These are phyloP conservation scores for Craterostigma plantagineum DNA, from an alignment of 257 asterid genomes.

Conservation along the genomic window DNA sequence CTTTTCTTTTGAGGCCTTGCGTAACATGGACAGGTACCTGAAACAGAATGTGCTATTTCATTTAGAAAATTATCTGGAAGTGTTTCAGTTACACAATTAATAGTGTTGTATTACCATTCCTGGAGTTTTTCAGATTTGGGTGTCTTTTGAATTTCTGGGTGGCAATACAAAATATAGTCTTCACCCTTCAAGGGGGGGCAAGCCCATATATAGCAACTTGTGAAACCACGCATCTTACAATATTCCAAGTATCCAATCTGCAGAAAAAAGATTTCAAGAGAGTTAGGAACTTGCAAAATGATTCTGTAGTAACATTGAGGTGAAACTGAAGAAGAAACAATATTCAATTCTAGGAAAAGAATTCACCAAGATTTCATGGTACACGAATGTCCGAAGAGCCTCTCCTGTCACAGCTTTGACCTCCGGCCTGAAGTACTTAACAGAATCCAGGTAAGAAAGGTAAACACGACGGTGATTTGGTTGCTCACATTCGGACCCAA, in stretches of 20 bases:
- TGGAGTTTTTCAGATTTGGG: constrained; percentile 96
- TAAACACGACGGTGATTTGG: constrained; percentile 96
- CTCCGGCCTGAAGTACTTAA: constrained; percentile 98
- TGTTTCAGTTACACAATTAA: not conserved
- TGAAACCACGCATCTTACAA: constrained; percentile 87
- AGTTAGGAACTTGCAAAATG: not conserved
- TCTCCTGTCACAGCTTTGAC: constrained; percentile 81
- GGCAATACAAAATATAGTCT: constrained; percentile 96
- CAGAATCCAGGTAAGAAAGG: constrained; percentile 94
- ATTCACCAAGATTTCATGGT: constrained; percentile 93
- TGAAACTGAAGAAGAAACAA: too few species aligned
- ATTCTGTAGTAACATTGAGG: not conserved
- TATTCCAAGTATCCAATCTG: constrained; percentile 97
- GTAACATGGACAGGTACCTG: constrained; percentile 88
- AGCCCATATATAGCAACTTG: constrained; percentile 99
- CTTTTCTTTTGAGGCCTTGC: constrained; percentile 73
- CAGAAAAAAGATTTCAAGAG: constrained; percentile 7
- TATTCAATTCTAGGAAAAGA: not conserved
- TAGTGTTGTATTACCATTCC: constrained; percentile 50
- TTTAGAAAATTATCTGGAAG: not conserved
- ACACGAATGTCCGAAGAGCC: constrained; percentile 96
- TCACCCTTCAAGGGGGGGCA: constrained; percentile 98
- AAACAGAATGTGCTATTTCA: constrained; percentile 6
- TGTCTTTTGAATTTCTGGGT: constrained; percentile 98
- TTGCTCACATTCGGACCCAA: constrained; percentile 85